Conservation (phyloP, 2,329 filamentous ascomycete genomes). For the Fusarium miscanthi region DNA sequence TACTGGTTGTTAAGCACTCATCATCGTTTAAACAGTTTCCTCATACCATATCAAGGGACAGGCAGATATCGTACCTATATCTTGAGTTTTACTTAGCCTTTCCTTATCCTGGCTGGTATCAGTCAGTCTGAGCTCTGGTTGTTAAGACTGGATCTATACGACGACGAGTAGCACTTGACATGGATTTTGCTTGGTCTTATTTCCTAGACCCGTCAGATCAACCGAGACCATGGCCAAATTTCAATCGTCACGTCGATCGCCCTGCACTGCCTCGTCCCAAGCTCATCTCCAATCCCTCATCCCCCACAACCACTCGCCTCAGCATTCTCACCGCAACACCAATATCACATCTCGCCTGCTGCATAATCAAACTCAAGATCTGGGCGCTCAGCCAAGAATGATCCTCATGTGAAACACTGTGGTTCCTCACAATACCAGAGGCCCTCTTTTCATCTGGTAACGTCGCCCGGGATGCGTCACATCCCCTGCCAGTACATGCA, state of each 20-base stretch:
- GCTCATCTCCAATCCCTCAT: background rate
- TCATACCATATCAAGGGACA: background rate
- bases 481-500: slow-evolving; percentile 16
- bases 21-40: background rate
- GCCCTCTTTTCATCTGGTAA: slow-evolving; percentile 34
- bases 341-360: background rate
- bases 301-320: background rate
- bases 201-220: slow-evolving; percentile 11
- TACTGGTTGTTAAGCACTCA: background rate
- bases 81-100: background rate
- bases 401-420: slow-evolving; percentile 30
- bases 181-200: slow-evolving; percentile 8
- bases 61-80: background rate
- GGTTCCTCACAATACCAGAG: background rate
- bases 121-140: background rate
- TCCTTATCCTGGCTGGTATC: background rate
- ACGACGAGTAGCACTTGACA: slow-evolving; percentile 25
- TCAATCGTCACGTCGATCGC: slow-evolving; percentile 46
- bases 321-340: slow-evolving; percentile 11
- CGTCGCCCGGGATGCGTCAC: background rate
- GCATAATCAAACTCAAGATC: slow-evolving; percentile 1
- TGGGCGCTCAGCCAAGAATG: slow-evolving; percentile 16
- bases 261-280: slow-evolving; percentile 5
- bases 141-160: slow-evolving; percentile 1
- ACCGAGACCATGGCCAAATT: slow-evolving; percentile 40